Evolutionary conservation across 2,329 filamentous ascomycete species (phyloP).

Genomic region (Hirsutella thompsonii): DNA sequence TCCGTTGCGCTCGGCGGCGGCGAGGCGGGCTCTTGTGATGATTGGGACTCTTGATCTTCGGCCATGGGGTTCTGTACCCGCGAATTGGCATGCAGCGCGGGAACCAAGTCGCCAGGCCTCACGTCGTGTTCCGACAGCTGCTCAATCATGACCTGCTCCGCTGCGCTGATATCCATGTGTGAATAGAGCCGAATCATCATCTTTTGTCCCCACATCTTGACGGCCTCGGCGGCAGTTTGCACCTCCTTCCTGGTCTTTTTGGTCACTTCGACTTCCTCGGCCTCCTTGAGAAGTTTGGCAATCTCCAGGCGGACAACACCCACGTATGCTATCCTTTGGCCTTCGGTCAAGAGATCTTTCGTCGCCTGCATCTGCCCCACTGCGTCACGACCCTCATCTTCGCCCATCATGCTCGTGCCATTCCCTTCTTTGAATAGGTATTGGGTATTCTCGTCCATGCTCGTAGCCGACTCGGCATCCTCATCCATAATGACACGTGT

Average conservation of each 20-base stretch:
- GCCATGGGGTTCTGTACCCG: slow-evolving; percentile 88
- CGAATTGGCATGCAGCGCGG: slow-evolving; percentile 80
- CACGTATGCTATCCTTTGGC: slow-evolving; percentile 91
- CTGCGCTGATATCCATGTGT: slow-evolving; percentile 90
- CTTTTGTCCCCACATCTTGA: slow-evolving; percentile 94
- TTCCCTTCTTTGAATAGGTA: slow-evolving; percentile 78
- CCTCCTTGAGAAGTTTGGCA: slow-evolving; percentile 59
- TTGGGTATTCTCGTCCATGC: slow-evolving; percentile 92
- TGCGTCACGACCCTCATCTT: slow-evolving; percentile 76
- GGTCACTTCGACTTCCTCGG: slow-evolving; percentile 47
- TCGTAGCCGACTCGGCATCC: slow-evolving; percentile 84
- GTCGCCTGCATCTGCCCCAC: slow-evolving; percentile 88
- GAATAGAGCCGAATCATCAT: slow-evolving; percentile 92
- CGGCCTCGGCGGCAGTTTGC: slow-evolving; percentile 57
- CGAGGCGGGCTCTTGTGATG: slow-evolving; percentile 7
- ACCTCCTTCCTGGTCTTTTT: slow-evolving; percentile 62
- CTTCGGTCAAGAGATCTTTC: slow-evolving; percentile 88
- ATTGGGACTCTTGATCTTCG: slow-evolving; percentile 4
- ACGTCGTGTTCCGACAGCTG: slow-evolving; percentile 90
- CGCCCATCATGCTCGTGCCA: slow-evolving; percentile 47
- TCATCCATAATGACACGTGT: slow-evolving; percentile 92
- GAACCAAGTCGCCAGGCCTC: slow-evolving; percentile 68
- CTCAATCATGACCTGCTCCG: slow-evolving; percentile 97
- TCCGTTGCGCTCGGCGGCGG: slow-evolving; percentile 14
- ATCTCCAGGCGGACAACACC: slow-evolving; percentile 76